phyloP scores from a whole-genome alignment of 768 basidiomycete genomes.

The Mycena crocata region DNA sequence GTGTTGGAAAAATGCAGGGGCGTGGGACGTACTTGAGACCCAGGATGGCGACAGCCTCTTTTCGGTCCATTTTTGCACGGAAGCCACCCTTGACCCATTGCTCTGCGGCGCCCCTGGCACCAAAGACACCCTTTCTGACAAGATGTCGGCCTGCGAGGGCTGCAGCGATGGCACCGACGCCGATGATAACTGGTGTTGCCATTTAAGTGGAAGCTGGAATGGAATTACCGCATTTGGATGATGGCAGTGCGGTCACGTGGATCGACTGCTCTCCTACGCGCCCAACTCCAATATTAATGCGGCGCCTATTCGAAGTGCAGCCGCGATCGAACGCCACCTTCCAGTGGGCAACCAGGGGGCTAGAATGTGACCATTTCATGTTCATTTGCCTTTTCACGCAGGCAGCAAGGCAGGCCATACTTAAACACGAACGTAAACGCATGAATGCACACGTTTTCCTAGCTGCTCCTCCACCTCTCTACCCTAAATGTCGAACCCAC shows the following conservation, averaged over 20 bases:
- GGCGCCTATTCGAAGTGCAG: neutral
- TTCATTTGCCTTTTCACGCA: constrained; percentile 15
- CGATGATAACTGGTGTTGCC: constrained; percentile 84
- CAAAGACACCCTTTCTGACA: constrained; percentile 69
- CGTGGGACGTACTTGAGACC: constrained; percentile 86
- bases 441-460: neutral
- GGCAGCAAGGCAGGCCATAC: neutral
- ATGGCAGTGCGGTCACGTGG: too few species aligned
- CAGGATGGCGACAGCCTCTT: constrained; percentile 91
- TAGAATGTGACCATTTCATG: neutral
- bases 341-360: neutral
- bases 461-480: neutral
- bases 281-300: too few species aligned
- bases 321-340: constrained; percentile 3
- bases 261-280: neutral
- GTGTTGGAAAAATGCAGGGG: constrained; percentile 33
- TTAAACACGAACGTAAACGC: neutral
- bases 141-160: constrained; percentile 81
- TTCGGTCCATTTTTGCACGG: constrained; percentile 94
- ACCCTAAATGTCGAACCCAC: constrained; percentile 8
- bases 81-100: constrained; percentile 96
- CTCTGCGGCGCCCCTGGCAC: constrained; percentile 73
- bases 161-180: constrained; percentile 81
- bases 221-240: neutral
- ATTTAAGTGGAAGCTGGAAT: constrained; percentile 49